These are phyloP conservation scores for Fomitopsis betulina DNA, from an alignment of 1,284 basidiomycete genomes.

Conservation along the genomic window DNA sequence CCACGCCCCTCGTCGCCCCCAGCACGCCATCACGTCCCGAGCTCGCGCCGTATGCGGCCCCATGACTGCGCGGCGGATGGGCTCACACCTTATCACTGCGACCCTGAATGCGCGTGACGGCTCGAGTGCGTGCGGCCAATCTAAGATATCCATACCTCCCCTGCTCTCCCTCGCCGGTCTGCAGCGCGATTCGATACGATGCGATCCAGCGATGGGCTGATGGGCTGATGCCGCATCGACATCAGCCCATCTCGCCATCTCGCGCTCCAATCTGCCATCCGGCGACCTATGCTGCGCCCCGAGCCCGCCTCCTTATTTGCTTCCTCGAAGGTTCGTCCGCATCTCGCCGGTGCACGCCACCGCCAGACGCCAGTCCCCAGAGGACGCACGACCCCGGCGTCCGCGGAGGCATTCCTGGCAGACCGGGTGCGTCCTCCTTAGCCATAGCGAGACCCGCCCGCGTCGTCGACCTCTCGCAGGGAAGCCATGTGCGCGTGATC, in stretches of 20 bases:
- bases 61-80: not conserved
- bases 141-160: not conserved
- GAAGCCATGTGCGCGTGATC: not conserved
- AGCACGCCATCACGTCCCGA: not conserved
- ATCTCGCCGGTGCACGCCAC: not conserved
- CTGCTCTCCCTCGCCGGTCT: not conserved
- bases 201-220: not conserved
- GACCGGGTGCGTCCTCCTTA: not conserved
- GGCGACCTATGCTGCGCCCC: not conserved
- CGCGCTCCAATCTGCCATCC: not conserved
- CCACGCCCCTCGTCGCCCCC: not conserved
- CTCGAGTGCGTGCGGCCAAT: not conserved
- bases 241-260: not conserved
- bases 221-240: not conserved
- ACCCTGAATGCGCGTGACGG: constrained; percentile 1
- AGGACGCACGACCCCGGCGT: not conserved
- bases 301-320: not conserved
- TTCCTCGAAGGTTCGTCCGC: constrained; percentile 1
- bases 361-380: not conserved
- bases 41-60: not conserved
- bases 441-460: not conserved
- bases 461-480: not conserved
- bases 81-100: constrained; percentile 3
- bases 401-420: not conserved
- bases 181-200: not conserved